These are phyloP conservation scores for Ophiocordyceps camponoti-saundersi DNA, from an alignment of 2,329 filamentous ascomycete species.

Conservation along the genomic window DNA sequence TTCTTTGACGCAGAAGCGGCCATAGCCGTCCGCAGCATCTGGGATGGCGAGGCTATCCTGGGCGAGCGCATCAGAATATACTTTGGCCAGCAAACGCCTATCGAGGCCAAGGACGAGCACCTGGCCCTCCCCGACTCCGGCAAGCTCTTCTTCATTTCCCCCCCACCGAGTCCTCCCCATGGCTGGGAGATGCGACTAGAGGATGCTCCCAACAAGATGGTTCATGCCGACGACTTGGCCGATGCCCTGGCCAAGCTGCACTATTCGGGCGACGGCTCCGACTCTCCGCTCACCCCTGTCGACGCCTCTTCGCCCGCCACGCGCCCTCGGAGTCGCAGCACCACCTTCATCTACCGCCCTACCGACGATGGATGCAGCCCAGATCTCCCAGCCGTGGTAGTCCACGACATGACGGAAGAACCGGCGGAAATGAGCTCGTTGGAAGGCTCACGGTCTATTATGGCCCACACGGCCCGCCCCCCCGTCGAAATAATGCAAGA, in stretches of 20 bases:
- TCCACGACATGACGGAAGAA: conserved; percentile 49
- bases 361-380: conserved; percentile 35
- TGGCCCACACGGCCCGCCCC: conserved; percentile 44
- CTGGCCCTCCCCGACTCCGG: conserved; percentile 51
- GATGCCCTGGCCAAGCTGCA: conserved; percentile 47
- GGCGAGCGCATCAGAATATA: conserved; percentile 53
- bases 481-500: conserved; percentile 46
- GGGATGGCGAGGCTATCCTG: conserved; percentile 59
- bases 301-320: conserved; percentile 10
- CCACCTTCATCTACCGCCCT: conserved; percentile 49
- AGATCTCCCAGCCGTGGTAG: conserved; percentile 45
- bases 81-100: conserved; percentile 45
- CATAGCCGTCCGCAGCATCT: conserved; percentile 51
- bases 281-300: conserved; percentile 14
- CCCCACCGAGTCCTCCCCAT: conserved; percentile 49
- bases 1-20: conserved; percentile 57
- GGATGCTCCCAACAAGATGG: conserved; percentile 52
- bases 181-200: conserved; percentile 53
- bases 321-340: conserved; percentile 38
- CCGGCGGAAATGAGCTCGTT: conserved; percentile 26
- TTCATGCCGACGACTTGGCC: conserved; percentile 52
- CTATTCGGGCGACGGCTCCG: conserved; percentile 18
- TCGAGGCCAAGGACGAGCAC: conserved; percentile 37
- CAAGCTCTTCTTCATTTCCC: conserved; percentile 58
- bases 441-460: conserved; percentile 26